A percentile compares a stretch with the other conserved stretches of the same genome.
Conservation (phyloP, 768 basidiomycete genomes). For the Boletales sp. region DNA sequence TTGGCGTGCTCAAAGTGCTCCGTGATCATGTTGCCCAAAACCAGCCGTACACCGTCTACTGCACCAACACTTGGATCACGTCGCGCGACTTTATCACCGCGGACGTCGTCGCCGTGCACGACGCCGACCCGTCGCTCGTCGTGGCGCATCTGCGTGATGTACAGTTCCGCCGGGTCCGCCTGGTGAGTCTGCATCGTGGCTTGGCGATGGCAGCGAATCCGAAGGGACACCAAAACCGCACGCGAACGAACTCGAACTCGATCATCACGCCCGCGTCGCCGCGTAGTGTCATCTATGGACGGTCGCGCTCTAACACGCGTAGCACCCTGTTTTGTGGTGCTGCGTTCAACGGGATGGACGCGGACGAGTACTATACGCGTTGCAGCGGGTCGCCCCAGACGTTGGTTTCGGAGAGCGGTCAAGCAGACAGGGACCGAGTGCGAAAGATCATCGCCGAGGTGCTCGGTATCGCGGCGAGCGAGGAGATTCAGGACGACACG, state of each 20-base stretch:
- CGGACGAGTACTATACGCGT: conserved; percentile 1
- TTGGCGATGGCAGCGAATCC: conserved; percentile 36
- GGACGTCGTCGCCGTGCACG: conserved; percentile 49
- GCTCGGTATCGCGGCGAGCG: conserved; percentile 32
- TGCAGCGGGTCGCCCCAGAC: conserved; percentile 37
- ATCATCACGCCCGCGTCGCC: conserved; percentile 25
- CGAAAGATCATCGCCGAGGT: conserved; percentile 42
- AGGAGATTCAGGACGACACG: conserved; percentile 41
- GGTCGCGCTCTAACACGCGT: conserved; percentile 26
- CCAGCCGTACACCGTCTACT: conserved; percentile 49
- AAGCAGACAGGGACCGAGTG: conserved; percentile 21
- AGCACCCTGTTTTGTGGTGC: conserved; percentile 9
- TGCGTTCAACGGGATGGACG: conserved; percentile 7
- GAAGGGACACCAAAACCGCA: conserved; percentile 4
- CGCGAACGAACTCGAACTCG: conserved; percentile 27
- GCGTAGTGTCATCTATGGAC: conserved; percentile 25
- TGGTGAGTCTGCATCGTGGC: conserved; percentile 46
- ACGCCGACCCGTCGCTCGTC: conserved; percentile 35
- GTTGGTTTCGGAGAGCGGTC: conserved; percentile 33
- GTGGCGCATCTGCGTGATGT: conserved; percentile 57
- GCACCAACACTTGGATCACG: conserved; percentile 41
- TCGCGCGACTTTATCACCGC: conserved; percentile 45
- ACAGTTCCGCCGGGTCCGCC: conserved; percentile 53
- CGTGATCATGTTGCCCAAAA: conserved; percentile 39
- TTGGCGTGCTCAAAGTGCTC: conserved; percentile 47